A percentile compares a stretch with the other conserved stretches of the same genome.
phyloP scores from a whole-genome alignment of 164 flowering plant species.

The Umbilicus rupestris region DNA sequence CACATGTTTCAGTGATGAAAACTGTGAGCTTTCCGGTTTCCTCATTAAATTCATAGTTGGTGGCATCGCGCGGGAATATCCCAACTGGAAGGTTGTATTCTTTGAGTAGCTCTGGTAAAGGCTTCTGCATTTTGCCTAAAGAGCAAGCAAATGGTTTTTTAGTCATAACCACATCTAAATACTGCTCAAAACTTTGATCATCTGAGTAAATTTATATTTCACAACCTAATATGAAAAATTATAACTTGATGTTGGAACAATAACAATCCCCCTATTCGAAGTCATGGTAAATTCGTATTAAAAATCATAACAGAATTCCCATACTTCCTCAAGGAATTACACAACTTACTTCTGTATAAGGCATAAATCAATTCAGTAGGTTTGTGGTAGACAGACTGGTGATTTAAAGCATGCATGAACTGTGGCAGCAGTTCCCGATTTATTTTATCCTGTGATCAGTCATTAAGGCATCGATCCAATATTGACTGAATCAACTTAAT shows the following conservation, averaged over 20 bases:
- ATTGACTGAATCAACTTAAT: too few species aligned
- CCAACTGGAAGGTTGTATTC: slow-evolving; percentile 70
- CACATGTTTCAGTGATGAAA: slow-evolving; percentile 63
- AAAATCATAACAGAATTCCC: neutral
- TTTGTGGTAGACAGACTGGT: too few species aligned
- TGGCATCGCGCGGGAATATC: slow-evolving; percentile 30
- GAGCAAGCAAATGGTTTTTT: neutral
- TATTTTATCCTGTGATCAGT: too few species aligned
- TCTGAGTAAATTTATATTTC: neutral
- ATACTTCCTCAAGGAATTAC: neutral
- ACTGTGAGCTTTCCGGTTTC: slow-evolving; percentile 74
- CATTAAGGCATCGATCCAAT: too few species aligned
- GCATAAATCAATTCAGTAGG: neutral
- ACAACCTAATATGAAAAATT: neutral
- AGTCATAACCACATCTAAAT: neutral
- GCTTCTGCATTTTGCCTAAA: slow-evolving; percentile 80
- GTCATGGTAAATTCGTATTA: neutral
- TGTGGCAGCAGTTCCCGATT: too few species aligned
- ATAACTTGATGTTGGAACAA: neutral
- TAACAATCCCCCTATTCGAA: neutral
- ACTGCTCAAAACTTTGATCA: neutral
- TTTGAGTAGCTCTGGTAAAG: slow-evolving; percentile 25
- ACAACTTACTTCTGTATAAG: neutral
- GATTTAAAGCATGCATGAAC: too few species aligned
- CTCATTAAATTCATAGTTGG: slow-evolving; percentile 16